Evolutionary conservation across 768 basidiomycete genomes (phyloP), one percentile per base, ranked within the genome.

Genomic region (Candolleomyces eurysporus): DNA sequence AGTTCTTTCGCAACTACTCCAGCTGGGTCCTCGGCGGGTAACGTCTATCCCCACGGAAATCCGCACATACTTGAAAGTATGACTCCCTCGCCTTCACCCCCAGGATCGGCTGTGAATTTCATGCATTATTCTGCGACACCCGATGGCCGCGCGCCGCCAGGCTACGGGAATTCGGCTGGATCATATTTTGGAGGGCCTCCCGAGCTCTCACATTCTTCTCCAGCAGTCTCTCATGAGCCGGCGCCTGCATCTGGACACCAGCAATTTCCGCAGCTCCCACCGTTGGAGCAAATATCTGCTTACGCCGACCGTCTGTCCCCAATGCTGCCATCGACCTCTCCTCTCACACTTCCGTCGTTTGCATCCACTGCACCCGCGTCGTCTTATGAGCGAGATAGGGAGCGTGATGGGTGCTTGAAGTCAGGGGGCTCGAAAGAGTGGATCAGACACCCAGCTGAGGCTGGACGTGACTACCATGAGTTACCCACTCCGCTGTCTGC

Each of bases 81-180:
- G 63, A 84, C 82, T 16, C 83, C 86, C 1, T 89, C 88, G 17
- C 88, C 89, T 19, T 88, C 89, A n/a, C 89, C 89, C 17, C 85
- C 86, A 5, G 78, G 83, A 17, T 74, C 76, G 50, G 75, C 71
- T 56, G 72, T 84, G 71, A 83, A 75, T 62, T 89, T 88, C 72
- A 79, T 83, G 48, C 85, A 87, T 60, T 89, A 89, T 64, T 69
- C 76, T 26, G 75, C 66, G 76, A 66, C 63, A 73, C 39, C 63
- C 73, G 65, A 69, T 36, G 59, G 21, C 77, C 70, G 64, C 64
- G 31, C 71, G 61, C 77, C 68, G 61, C 77, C 69, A 36, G 11
- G 36, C 60, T 69, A 77, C 68, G 73, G 72, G 58, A 67, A 64
- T 58, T 72, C 66, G 54, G 72, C 68, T 63, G 71, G 64, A 61